Evolutionary conservation across 2,329 filamentous ascomycete species (phyloP), one percentile per base, ranked within the genome.

Genomic region (Sclerotinia subarctica): DNA sequence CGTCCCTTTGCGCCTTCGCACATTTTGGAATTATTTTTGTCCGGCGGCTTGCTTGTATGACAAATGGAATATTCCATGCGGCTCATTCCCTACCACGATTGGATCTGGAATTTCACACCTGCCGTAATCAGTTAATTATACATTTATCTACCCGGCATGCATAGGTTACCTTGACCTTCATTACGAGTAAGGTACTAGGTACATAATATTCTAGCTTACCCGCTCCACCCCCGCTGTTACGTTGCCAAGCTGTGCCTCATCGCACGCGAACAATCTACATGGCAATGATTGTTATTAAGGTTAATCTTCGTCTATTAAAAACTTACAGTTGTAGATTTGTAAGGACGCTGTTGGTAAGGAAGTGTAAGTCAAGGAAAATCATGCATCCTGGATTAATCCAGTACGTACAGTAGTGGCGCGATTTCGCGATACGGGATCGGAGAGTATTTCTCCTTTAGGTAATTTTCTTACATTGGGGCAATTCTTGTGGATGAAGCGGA

Each of bases 181-280:
- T 15, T 4, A 13, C 46, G 51, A 63, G 38, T 26, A 51, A 63
- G n/a, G 15, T 29, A 19, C 21, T 51, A 38, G 29, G 46, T 26
- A 51, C 21, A 62, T 51, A 17, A 24, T 49, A 51, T 42, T 38
- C 47, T 52, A 63, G 32, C 46, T 21, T 47, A 38, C 51, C n/a
- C 46, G 59, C 59, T 51, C 29, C 46, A 63, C 46, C 59, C 59
- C 46, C 59, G 46, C 59, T 51, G 46, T 63, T 51, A 63, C 58
- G 58, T 19, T 51, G 46, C 46, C 46, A 32, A n/a, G 46, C 59
- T 47, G 32, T 63, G 29, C 47, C 46, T 51, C 46, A 51, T 63
- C 29, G 32, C 51, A 63, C 59, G 51, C 32, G 46, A 26, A 51
- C 29, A 63, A 63, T 51, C 46, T 63, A 52, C 8, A 63, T 51